phyloP scores from a whole-genome alignment of 2,329 filamentous ascomycete genomes.

The Elsinoe arachidis region DNA sequence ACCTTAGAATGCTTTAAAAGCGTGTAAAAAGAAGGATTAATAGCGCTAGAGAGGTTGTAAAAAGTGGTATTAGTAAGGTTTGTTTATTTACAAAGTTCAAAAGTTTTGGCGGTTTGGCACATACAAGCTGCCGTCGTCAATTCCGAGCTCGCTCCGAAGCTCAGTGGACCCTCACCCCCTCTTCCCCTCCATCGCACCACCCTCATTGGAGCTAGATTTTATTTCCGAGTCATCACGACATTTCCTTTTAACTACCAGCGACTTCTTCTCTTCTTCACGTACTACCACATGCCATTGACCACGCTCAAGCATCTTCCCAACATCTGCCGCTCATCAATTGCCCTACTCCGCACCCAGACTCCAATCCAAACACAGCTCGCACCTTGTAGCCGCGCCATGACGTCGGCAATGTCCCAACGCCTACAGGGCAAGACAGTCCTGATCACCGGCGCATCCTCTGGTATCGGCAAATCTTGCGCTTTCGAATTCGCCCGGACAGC shows the following conservation, averaged over 20 bases:
- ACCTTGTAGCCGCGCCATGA: slow-evolving; percentile 41
- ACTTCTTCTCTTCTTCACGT: not conserved
- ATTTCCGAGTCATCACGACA: not conserved
- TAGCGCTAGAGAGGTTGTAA: no score
- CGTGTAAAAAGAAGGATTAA: no score
- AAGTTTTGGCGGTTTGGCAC: no score
- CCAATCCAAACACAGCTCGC: slow-evolving; percentile 3
- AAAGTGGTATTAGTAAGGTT: no score
- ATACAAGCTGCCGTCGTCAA: no score
- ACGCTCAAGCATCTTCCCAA: not conserved
- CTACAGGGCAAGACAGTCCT: slow-evolving; percentile 88
- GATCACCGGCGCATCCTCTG: slow-evolving; percentile 85
- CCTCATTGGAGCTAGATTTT: not conserved
- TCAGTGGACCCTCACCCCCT: not conserved
- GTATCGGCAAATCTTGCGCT: slow-evolving; percentile 77
- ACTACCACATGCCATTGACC: not conserved
- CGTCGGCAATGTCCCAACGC: slow-evolving; percentile 66
- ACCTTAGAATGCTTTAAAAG: no score
- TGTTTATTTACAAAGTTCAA: no score
- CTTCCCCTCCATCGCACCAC: not conserved
- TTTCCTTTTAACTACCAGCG: not conserved
- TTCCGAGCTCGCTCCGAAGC: not conserved
- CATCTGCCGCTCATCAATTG: not conserved
- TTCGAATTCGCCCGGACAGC: slow-evolving; percentile 85
- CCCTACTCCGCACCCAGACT: not conserved